phyloP scores from a whole-genome alignment of 2,329 filamentous ascomycete species.

The Macrophomina pseudophaseolina region DNA sequence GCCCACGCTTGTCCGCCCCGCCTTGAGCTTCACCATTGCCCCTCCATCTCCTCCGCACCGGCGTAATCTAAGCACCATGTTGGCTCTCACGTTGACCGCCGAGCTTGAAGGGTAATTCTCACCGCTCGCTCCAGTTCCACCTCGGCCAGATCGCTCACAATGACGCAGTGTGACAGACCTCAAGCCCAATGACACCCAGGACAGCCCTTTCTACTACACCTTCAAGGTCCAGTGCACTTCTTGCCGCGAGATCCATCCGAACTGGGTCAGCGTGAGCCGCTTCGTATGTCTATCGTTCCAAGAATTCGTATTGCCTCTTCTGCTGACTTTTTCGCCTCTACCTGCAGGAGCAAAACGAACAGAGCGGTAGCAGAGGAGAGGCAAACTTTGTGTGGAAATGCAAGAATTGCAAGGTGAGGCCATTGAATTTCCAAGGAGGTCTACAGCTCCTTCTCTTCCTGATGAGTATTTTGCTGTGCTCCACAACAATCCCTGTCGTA shows the following conservation, averaged over 20 bases:
- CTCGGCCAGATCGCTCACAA: background rate
- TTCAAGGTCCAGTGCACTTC: constrained; percentile 99
- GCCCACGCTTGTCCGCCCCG: constrained; percentile 6
- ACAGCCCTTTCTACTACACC: constrained; percentile 90
- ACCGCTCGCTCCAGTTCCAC: background rate
- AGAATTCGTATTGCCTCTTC: background rate
- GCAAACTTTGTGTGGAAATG: constrained; percentile 99
- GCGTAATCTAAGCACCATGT: constrained; percentile 33
- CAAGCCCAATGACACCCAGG: constrained; percentile 79
- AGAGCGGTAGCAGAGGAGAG: constrained; percentile 91
- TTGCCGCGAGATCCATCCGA: constrained; percentile 87
- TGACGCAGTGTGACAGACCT: constrained; percentile 85
- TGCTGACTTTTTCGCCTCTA: background rate
- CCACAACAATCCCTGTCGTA: constrained; percentile 26
- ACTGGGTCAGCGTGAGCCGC: constrained; percentile 82
- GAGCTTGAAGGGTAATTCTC: constrained; percentile 42
- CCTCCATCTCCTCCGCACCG: background rate
- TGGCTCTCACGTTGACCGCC: constrained; percentile 46
- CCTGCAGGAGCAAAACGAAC: constrained; percentile 79
- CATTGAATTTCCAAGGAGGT: constrained; percentile 28
- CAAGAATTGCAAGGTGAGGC: constrained; percentile 90
- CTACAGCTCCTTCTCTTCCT: too few species aligned
- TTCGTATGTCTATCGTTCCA: constrained; percentile 68
- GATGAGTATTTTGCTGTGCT: background rate
- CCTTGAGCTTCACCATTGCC: constrained; percentile 6